Conservation (phyloP, 2,329 filamentous ascomycete genomes). For the Endoconidiophora laricicola region DNA sequence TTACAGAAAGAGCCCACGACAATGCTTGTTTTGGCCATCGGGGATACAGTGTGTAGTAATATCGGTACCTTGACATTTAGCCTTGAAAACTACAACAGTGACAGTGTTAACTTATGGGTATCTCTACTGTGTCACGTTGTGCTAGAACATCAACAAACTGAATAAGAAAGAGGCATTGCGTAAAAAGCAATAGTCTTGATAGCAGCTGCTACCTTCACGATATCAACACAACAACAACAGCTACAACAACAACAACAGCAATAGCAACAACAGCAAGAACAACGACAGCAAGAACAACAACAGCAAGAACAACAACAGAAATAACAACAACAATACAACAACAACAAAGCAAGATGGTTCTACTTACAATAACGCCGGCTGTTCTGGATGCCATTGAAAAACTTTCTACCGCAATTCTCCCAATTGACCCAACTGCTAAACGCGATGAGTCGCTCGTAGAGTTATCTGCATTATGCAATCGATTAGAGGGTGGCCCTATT, state of each 20-base stretch:
- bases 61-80: too few species aligned
- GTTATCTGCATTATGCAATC: slow-evolving; percentile 15
- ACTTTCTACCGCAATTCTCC: slow-evolving; percentile 12
- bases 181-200: too few species aligned
- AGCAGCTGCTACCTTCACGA: too few species aligned
- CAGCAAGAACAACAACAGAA: neutral
- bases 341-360: slow-evolving; percentile 40
- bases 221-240: neutral
- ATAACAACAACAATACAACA: neutral
- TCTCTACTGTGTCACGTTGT: too few species aligned
- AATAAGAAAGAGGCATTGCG: too few species aligned
- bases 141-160: too few species aligned
- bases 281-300: too few species aligned
- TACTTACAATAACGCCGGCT: slow-evolving; percentile 57
- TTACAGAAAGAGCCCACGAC: too few species aligned
- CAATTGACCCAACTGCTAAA: neutral
- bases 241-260: neutral
- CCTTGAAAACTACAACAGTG: too few species aligned
- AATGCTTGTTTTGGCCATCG: too few species aligned
- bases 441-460: neutral
- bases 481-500: slow-evolving; percentile 46
- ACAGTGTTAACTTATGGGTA: too few species aligned
- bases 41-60: too few species aligned
- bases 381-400: slow-evolving; percentile 45
- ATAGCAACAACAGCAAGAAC: neutral